A percentile compares a stretch with the other conserved stretches of the same genome.
Conservation (phyloP, 1,284 basidiomycete genomes). For the Malassezia furfur region DNA sequence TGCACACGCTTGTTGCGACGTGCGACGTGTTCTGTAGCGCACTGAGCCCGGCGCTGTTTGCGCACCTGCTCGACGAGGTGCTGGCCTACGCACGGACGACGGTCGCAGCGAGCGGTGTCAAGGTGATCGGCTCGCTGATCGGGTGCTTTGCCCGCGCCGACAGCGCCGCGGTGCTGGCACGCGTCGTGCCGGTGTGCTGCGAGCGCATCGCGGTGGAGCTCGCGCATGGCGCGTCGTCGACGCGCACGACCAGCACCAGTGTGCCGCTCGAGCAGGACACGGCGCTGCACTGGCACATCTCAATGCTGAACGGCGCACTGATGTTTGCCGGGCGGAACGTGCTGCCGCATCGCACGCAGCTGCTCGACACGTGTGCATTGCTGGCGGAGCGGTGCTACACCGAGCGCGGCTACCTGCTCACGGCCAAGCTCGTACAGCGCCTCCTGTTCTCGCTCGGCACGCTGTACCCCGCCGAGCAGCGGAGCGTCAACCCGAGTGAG, state of each 20-base stretch:
- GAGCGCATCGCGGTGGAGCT: constrained; percentile 76
- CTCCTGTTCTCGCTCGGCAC: constrained; percentile 67
- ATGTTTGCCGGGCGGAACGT: constrained; percentile 48
- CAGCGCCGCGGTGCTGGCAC: constrained; percentile 66
- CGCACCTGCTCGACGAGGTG: constrained; percentile 72
- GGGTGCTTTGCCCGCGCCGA: constrained; percentile 73
- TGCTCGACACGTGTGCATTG: constrained; percentile 62
- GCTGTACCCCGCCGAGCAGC: constrained; percentile 70
- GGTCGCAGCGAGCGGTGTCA: constrained; percentile 65
- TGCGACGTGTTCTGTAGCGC: constrained; percentile 77
- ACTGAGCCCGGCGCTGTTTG: constrained; percentile 76
- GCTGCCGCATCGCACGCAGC: constrained; percentile 60
- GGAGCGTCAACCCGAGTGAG: constrained; percentile 72
- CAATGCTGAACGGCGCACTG: constrained; percentile 40
- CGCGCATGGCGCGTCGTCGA: constrained; percentile 80
- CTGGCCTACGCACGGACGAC: constrained; percentile 71
- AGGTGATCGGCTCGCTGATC: constrained; percentile 79
- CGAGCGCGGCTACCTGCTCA: constrained; percentile 78
- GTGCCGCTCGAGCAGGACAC: constrained; percentile 78
- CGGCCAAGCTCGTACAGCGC: constrained; percentile 68
- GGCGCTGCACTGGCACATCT: constrained; percentile 75
- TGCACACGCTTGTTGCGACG: constrained; percentile 71
- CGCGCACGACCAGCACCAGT: constrained; percentile 75
- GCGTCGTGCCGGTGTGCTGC: constrained; percentile 70
- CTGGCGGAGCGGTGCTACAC: constrained; percentile 72